A percentile compares a stretch with the other conserved stretches of the same genome.
Evolutionary conservation across 108 stramenopile species (phyloP).

Genomic region (Pseudonitzschia multiseries): DNA sequence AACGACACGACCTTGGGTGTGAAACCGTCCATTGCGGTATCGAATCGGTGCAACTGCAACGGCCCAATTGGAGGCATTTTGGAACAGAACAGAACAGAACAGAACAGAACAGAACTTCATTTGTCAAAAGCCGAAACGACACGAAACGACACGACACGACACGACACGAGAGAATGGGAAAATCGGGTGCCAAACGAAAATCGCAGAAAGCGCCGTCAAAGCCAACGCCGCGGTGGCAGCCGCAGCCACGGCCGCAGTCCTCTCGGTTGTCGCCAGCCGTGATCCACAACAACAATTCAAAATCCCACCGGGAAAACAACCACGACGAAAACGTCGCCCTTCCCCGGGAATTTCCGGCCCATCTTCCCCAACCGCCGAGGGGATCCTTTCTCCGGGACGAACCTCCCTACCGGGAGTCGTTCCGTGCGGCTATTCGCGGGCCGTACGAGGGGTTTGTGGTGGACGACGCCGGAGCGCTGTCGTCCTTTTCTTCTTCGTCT

Average conservation of each 20-base stretch:
- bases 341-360: slow-evolving; percentile 19
- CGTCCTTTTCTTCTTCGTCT: too few species aligned
- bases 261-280: too few species aligned
- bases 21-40: too few species aligned
- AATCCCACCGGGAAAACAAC: not conserved
- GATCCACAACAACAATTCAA: not conserved
- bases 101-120: too few species aligned
- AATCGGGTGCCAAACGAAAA: slow-evolving; percentile 9
- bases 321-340: not conserved
- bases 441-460: slow-evolving; percentile 53
- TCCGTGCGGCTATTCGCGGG: slow-evolving; percentile 37
- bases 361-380: slow-evolving; percentile 17
- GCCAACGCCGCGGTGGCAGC: not conserved
- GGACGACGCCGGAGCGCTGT: slow-evolving; percentile 18
- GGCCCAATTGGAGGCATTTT: too few species aligned
- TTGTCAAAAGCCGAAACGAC: too few species aligned
- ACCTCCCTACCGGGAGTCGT: slow-evolving; percentile 41
- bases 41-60: too few species aligned
- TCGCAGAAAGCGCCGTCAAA: not conserved
- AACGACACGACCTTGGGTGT: too few species aligned
- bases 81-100: too few species aligned
- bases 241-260: too few species aligned
- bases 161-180: slow-evolving; percentile 1
- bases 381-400: slow-evolving; percentile 33
- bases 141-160: too few species aligned